Percentiles rank a stretch among this genome's conserved stretches.
Evolutionary conservation across 306 rosid genomes (phyloP).

Genomic region (Quercus glauca): DNA sequence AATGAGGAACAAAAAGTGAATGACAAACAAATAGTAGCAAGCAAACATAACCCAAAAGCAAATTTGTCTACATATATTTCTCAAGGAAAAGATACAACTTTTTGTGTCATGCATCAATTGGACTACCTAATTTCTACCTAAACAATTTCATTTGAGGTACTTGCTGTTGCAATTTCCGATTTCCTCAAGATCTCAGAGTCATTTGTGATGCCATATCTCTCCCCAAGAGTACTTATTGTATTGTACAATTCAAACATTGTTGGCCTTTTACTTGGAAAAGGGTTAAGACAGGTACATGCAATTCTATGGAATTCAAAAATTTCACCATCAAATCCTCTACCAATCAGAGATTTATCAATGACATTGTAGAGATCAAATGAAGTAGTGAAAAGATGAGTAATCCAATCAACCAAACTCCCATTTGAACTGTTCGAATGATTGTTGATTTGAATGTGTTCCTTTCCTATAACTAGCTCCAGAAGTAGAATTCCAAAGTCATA

Average conservation of each 20-base stretch:
- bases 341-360: constrained; percentile 12
- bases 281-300: constrained; percentile 27
- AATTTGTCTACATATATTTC: too few relatives aligned
- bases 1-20: too few relatives aligned
- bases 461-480: constrained; percentile 31
- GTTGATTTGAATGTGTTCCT: constrained; percentile 2
- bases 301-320: constrained; percentile 17
- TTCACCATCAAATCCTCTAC: constrained; percentile 24
- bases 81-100: too few relatives aligned
- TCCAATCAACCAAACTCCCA: too few relatives aligned
- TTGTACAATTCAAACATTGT: constrained; percentile 39
- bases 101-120: too few relatives aligned
- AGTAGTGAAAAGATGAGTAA: neutral
- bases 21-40: too few relatives aligned
- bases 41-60: too few relatives aligned
- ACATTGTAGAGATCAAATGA: constrained; percentile 4
- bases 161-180: fast-evolving
- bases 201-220: neutral
- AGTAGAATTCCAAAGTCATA: constrained; percentile 38
- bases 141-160: too few relatives aligned
- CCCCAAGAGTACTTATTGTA: constrained; percentile 2
- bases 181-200: too few relatives aligned
- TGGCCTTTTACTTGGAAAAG: constrained; percentile 25
- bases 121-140: too few relatives aligned
- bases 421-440: neutral